A percentile compares a stretch with the other conserved stretches of the same genome.
Conservation (phyloP, 1,284 basidiomycete species). For the Ustilago cynodontis region DNA sequence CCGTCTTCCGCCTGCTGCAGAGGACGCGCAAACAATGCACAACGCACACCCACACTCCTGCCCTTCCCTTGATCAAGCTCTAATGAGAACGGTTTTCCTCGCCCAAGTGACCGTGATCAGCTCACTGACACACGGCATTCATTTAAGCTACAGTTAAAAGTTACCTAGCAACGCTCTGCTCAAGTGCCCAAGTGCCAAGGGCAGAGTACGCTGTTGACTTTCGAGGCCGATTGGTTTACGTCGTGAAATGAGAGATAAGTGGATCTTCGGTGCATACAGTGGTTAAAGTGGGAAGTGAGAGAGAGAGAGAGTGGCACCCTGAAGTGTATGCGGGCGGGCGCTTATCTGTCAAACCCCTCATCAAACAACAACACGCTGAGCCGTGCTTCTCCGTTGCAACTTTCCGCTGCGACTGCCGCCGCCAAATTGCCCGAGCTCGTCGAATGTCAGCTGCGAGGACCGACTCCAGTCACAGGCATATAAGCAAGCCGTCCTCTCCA, state of each 20-base stretch:
- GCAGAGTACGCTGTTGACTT: constrained; percentile 5
- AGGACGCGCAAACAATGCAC: constrained; percentile 15
- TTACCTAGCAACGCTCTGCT: not conserved
- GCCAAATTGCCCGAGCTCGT: not conserved
- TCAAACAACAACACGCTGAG: constrained; percentile 13
- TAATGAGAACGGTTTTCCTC: not conserved
- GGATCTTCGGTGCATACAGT: constrained; percentile 27
- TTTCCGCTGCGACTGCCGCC: not conserved
- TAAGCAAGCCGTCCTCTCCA: constrained; percentile 3
- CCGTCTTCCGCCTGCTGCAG: not conserved
- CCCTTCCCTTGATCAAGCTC: not conserved
- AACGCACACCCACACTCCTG: not conserved
- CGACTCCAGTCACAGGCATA: constrained; percentile 9
- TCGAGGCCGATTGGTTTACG: constrained; percentile 4
- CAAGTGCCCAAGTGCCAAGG: not conserved
- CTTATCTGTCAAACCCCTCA: constrained; percentile 25
- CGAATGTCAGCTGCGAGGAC: not conserved
- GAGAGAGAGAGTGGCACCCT: not conserved
- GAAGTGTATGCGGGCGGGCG: not conserved
- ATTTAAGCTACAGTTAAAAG: not conserved
- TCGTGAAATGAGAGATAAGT: not conserved
- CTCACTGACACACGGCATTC: constrained; percentile 22
- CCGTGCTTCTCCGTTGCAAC: not conserved
- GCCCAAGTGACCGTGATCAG: constrained; percentile 25
- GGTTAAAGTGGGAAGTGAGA: no score